Percentiles rank a stretch among this genome's conserved stretches.
These are phyloP conservation scores for Apiospora phragmitis DNA, from an alignment of 2,329 filamentous ascomycete species.

Conservation along the genomic window DNA sequence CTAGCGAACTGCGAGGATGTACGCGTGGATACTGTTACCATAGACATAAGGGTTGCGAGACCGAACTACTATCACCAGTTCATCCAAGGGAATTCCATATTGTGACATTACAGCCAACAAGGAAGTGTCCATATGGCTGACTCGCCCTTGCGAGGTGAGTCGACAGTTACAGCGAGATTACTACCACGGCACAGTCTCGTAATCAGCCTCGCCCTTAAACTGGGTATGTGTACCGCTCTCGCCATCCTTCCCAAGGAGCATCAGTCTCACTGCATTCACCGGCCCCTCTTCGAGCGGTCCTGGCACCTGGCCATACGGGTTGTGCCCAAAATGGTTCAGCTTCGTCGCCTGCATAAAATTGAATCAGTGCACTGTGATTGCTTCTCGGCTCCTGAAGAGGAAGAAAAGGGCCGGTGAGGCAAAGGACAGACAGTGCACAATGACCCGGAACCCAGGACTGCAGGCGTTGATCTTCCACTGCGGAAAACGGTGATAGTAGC, in stretches of 20 bases:
- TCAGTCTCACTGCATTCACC: slow-evolving; percentile 9
- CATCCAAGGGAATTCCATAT: no score
- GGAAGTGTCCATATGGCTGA: not conserved
- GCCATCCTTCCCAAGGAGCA: not conserved
- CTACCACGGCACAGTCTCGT: slow-evolving; percentile 4
- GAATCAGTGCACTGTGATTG: not conserved
- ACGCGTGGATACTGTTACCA: not conserved
- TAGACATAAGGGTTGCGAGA: no score
- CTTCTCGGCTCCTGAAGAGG: not conserved
- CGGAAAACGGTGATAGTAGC: slow-evolving; percentile 1
- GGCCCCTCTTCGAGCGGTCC: not conserved
- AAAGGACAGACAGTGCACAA: not conserved
- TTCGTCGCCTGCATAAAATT: not conserved
- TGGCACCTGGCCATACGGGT: not conserved
- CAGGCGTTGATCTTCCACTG: slow-evolving; percentile 11
- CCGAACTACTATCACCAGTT: no score
- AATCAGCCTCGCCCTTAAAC: not conserved
- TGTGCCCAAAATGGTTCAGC: not conserved
- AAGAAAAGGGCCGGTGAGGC: not conserved
- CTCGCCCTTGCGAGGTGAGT: not conserved
- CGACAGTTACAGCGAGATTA: not conserved
- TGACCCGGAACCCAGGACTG: not conserved
- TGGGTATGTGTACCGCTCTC: slow-evolving; percentile 8
- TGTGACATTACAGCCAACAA: not conserved
- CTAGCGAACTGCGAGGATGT: no score